Evolutionary conservation across 1,284 basidiomycete species (phyloP).

Genomic region (Ceratobasidium sp.): DNA sequence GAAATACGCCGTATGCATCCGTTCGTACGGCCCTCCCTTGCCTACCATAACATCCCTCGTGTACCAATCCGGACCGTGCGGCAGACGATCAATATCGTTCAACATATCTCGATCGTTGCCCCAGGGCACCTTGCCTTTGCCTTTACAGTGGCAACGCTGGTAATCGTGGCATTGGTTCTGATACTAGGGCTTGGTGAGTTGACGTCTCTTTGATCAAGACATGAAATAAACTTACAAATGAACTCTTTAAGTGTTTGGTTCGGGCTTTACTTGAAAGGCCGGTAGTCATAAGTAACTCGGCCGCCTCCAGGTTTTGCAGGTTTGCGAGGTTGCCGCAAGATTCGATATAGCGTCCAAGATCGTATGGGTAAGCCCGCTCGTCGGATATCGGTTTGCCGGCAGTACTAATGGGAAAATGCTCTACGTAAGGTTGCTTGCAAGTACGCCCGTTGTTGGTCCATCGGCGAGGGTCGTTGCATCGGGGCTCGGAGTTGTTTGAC

Average conservation of each 20-base stretch:
- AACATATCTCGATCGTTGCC: too few species aligned
- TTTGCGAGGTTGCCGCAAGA: not conserved
- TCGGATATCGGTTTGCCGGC: constrained; percentile 22
- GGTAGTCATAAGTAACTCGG: constrained; percentile 32
- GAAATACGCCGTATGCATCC: too few species aligned
- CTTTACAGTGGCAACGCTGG: too few species aligned
- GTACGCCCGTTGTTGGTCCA: constrained; percentile 9
- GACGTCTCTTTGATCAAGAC: not conserved
- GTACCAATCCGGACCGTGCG: too few species aligned
- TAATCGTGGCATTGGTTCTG: too few species aligned
- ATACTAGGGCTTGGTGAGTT: too few species aligned
- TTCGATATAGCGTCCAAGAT: not conserved
- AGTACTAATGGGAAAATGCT: constrained; percentile 12
- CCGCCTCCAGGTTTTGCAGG: constrained; percentile 1
- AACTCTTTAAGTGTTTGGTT: constrained; percentile 15
- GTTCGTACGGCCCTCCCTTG: too few species aligned
- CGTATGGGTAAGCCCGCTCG: not conserved
- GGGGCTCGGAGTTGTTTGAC: not conserved
- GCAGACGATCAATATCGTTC: too few species aligned
- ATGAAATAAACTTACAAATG: constrained; percentile 10
- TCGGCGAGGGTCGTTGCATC: not conserved
- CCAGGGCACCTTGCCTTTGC: too few species aligned
- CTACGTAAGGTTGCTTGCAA: not conserved
- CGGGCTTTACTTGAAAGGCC: constrained; percentile 10
- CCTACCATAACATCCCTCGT: too few species aligned